Evolutionary conservation across 352 stramenopile genomes (phyloP).

Genomic region (Pythium dissotocum): DNA sequence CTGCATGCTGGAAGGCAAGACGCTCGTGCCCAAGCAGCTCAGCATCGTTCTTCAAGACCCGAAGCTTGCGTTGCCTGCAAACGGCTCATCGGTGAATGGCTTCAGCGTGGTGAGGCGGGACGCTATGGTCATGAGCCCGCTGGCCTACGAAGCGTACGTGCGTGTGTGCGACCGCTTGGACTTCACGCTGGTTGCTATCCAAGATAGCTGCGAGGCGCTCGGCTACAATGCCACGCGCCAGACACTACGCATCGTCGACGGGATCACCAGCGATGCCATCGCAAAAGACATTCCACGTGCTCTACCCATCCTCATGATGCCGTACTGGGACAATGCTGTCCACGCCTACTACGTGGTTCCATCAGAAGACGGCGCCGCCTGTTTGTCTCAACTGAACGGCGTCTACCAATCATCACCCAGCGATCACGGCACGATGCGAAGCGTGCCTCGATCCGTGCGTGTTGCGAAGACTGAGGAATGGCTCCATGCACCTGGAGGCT

Average conservation of each 20-base stretch:
- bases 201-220: conserved; percentile 14
- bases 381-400: conserved; percentile 26
- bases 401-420: conserved; percentile 25
- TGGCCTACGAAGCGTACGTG: background rate
- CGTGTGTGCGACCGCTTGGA: conserved; percentile 20
- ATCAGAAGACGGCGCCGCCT: conserved; percentile 21
- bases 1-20: conserved; percentile 21
- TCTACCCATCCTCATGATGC: conserved; percentile 29
- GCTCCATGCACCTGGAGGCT: conserved; percentile 21
- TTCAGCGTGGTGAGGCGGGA: conserved; percentile 30
- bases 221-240: conserved; percentile 30
- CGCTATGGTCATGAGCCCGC: background rate
- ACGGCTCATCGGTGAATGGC: conserved; percentile 14
- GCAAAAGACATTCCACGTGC: conserved; percentile 12
- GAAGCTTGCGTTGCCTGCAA: conserved; percentile 7
- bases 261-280: conserved; percentile 5
- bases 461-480: conserved; percentile 24
- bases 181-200: conserved; percentile 22
- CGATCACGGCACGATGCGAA: background rate
- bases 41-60: conserved; percentile 10
- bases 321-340: conserved; percentile 29
- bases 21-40: conserved; percentile 32
- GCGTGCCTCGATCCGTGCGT: background rate
- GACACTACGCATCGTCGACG: conserved; percentile 19
- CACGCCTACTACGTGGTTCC: conserved; percentile 20